Conservation (phyloP, 23 red algal species). For the Chondrus crispus region DNA sequence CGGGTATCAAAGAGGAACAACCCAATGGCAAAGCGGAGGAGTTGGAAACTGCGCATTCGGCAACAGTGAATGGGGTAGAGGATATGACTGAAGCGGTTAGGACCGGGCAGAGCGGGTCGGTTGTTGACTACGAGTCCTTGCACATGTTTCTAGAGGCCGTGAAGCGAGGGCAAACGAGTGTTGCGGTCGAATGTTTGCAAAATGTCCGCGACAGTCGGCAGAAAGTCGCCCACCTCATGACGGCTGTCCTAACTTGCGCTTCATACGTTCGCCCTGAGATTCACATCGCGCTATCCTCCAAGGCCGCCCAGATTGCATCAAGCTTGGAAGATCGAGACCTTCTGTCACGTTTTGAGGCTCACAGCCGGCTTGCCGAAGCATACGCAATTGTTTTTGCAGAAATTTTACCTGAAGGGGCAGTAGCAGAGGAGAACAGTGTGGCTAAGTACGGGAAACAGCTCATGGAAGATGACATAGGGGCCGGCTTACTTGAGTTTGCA, state of each 20-base stretch:
- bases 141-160: constrained; percentile 29
- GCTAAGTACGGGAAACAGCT: constrained; percentile 35
- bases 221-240: constrained; percentile 58
- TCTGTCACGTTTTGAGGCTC: constrained; percentile 53
- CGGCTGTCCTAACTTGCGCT: constrained; percentile 24
- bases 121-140: constrained; percentile 22
- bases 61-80: too few relatives aligned
- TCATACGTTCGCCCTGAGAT: constrained; percentile 49
- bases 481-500: constrained; percentile 24
- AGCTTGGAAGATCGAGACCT: constrained; percentile 39
- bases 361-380: constrained; percentile 45
- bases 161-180: constrained; percentile 20
- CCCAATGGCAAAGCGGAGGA: not conserved
- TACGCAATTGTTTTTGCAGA: constrained; percentile 50
- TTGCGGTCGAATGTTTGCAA: constrained; percentile 39
- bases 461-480: constrained; percentile 44
- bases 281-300: constrained; percentile 44
- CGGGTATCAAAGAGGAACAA: not conserved
- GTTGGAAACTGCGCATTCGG: too few relatives aligned
- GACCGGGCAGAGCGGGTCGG: not conserved
- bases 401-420: not conserved
- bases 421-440: constrained; percentile 1
- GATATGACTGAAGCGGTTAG: not conserved
- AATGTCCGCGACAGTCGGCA: constrained; percentile 27
- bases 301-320: constrained; percentile 50